These are phyloP conservation scores for Plasmodium falciparum DNA, from an alignment of 169 alveolate species.

Conservation along the genomic window DNA sequence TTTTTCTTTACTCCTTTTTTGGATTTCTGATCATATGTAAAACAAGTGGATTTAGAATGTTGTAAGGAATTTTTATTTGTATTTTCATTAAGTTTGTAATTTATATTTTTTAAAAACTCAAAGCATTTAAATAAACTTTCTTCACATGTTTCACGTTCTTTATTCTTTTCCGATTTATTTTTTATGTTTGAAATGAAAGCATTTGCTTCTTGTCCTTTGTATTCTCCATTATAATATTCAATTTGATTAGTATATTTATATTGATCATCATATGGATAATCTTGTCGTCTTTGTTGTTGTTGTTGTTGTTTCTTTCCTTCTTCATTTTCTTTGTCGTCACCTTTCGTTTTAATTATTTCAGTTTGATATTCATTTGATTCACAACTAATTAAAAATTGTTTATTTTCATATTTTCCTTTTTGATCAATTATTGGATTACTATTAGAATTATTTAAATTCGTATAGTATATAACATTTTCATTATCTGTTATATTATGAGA, in stretches of 20 bases:
- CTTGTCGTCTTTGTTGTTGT: no score
- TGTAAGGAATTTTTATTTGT: background rate
- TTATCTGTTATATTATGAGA: no score
- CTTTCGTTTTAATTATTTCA: background rate
- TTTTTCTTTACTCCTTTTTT: conserved; percentile 37
- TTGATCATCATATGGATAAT: no score
- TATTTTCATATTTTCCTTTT: no score
- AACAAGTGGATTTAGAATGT: conserved; percentile 7
- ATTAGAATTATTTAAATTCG: no score
- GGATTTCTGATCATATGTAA: conserved; percentile 20
- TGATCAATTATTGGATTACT: no score
- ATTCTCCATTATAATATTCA: conserved; percentile 12
- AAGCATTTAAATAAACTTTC: conserved; percentile 67
- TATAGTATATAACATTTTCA: no score
- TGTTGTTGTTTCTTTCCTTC: background rate
- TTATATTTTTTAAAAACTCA: conserved; percentile 66
- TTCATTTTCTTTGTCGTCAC: background rate
- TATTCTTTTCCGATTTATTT: conserved; percentile 9
- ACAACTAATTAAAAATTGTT: no score
- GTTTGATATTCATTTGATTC: no score
- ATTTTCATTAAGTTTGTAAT: conserved; percentile 25
- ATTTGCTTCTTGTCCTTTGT: background rate
- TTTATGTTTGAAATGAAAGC: background rate
- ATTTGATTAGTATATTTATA: background rate
- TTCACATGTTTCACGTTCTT: conserved; percentile 35